Percentiles rank a stretch among this genome's conserved stretches.
These are phyloP conservation scores for Neovahlkampfia damariscottae DNA, from an alignment of 78 protist genomes.

Conservation along the genomic window DNA sequence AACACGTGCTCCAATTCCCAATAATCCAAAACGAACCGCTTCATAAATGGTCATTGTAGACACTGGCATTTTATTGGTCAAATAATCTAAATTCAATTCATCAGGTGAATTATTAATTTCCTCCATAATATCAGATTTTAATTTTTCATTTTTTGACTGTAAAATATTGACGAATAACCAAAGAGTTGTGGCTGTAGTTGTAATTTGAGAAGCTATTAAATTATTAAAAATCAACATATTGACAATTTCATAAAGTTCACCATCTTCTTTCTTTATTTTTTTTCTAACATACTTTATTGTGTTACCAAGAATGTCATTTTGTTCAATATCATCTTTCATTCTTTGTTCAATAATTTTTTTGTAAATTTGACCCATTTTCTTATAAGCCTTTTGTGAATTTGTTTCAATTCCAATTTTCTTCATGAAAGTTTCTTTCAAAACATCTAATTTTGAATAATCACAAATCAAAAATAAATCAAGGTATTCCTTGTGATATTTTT, in stretches of 20 bases:
- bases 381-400: background rate
- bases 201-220: background rate
- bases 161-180: background rate
- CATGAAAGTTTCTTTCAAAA: background rate
- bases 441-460: background rate
- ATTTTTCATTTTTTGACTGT: background rate
- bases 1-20: background rate
- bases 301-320: background rate
- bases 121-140: background rate
- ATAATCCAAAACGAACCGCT: background rate
- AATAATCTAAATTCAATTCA: background rate
- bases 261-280: background rate
- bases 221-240: background rate
- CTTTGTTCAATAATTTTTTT: background rate
- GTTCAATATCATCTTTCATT: background rate
- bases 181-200: background rate
- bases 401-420: background rate
- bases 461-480: background rate
- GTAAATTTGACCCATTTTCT: background rate
- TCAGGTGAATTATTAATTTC: background rate
- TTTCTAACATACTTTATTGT: background rate
- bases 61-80: background rate
- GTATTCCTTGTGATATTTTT: background rate
- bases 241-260: background rate
- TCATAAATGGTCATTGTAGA: background rate